Base-by-base conservation (phyloP, 2,329 filamentous ascomycete genomes). In the Penicillium sp. region DNA sequence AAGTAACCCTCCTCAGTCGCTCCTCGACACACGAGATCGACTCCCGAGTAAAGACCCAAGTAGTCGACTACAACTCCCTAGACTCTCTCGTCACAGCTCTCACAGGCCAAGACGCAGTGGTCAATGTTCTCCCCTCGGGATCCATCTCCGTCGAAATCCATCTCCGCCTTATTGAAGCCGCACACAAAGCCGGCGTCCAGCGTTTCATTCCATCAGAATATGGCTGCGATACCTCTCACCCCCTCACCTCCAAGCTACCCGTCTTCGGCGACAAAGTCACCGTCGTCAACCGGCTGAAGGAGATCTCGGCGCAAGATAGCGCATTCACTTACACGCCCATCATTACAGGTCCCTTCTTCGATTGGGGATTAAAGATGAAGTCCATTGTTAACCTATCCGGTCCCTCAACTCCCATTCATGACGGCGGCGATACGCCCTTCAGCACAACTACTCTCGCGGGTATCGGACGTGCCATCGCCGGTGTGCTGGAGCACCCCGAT, bases 391-490 rank as follows among this genome's bases (percentile, higher is more conserved):
- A 82, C 55, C 14, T 62, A 1, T 57, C 75, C 1, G 73, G 76
- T n/a, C 62, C 64, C 3, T 54, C 41, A 0, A 73, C 76, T 0
- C 73, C 64, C 0, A 64, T 86, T 0, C 79, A 75, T 55, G 80
- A 86, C 57, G 80, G 79, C 1, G 85, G 85, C 0, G 73, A 84
- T 31, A 58, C 61, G 2, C 59, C 69, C 8, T 81, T 86, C 67
- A 81, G 76, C 48, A 54, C 76, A 10, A 83, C 84, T 0, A 82
- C 76, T 0, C 72, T 86, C 0, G 60, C 66, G 0, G 75, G 75
- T 1, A 66, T 86, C 16, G 83, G 70, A 0, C 71, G 79, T 22
- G 80, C 77, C 1, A 74, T 86, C 0, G 77, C 79, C 0, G 80
- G 78, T 0, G 71, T 85, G 1, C 68, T 86, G 1, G 56, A 64